These are phyloP conservation scores for Citropsis articulata DNA, from an alignment of 345 rosid genomes.

Conservation along the genomic window DNA sequence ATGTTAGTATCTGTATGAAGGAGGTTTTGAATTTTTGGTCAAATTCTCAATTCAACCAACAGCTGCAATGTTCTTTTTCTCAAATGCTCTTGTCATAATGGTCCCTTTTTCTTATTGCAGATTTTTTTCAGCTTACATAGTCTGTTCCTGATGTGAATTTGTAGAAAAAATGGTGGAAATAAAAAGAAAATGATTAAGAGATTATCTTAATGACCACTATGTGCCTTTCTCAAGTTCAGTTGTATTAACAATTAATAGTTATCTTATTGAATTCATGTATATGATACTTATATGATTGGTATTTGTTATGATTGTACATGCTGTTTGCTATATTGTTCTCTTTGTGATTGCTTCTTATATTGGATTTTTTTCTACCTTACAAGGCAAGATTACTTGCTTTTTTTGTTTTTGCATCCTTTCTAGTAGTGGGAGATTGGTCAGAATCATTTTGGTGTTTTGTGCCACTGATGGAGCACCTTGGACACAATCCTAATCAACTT, in stretches of 20 bases:
- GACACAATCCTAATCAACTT: no score
- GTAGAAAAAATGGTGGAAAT: background rate
- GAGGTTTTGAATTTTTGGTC: background rate
- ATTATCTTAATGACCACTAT: background rate
- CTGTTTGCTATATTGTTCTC: no score
- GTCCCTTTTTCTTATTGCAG: background rate
- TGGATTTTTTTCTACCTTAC: no score
- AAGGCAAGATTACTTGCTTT: no score
- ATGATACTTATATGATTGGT: no score
- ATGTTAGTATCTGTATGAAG: background rate
- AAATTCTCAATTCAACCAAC: background rate
- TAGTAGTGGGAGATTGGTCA: no score
- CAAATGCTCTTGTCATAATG: background rate
- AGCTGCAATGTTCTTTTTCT: background rate
- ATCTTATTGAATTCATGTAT: background rate
- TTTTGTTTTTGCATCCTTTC: no score
- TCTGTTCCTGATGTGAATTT: background rate
- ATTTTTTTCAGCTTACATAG: background rate
- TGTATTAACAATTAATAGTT: background rate
- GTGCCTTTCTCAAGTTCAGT: background rate
- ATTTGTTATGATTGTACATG: no score
- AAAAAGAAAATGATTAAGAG: background rate
- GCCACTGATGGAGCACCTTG: no score
- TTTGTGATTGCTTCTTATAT: no score
- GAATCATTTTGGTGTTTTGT: no score